Evolutionary conservation across 2,329 filamentous ascomycete genomes (phyloP), one percentile per base, ranked within the genome.

Genomic region (Beauveria scarabaeidicola): DNA sequence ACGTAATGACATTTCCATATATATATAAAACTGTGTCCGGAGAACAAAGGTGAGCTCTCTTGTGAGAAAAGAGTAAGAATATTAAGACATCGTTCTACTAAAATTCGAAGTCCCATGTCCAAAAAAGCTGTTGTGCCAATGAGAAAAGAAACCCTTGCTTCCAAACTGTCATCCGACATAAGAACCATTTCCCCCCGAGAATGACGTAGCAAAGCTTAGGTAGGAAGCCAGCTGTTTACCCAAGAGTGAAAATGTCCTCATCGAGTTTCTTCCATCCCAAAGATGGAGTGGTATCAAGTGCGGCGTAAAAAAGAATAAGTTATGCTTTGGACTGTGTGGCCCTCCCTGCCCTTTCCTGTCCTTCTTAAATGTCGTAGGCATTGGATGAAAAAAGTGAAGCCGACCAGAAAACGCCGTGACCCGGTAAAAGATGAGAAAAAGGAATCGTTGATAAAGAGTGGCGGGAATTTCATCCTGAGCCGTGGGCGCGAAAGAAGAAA

Each of bases 91-190:
- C 11, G 17, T 5, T 43, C 23, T 43, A 43, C 25, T 41, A 40
- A 52, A 29, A 29, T 3, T 19, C 36, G 25, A 36, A 44, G 40
- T 43, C 53, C 36, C 32, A 38, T 46, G 36, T 36, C 40, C 10
- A 19, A 61, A 53, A 57, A 27, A 27, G n/a, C 27, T 19, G 36
- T 17, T 25, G 6, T 19, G 38, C 38, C 17, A 59, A 40, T 29
- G 59, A 59, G 53, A 52, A 41, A 59, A 55, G 46, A 58, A 40
- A 51, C 58, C 32, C 13, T 46, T 21, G 3, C 11, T 52, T 40
- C 53, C 38, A 52, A 58, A 44, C 25, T 25, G 19, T 51, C 38
- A 58, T 52, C 19, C 47, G 25, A 58, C 8, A 13, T 32, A 32
- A 43, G 21, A 52, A 13, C 36, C 27, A 21, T n/a, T 36, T 23